Evolutionary conservation across 176 grass and related monocot genomes (phyloP), one percentile per base, ranked within the genome.

Genomic region (Lolium perenne): DNA sequence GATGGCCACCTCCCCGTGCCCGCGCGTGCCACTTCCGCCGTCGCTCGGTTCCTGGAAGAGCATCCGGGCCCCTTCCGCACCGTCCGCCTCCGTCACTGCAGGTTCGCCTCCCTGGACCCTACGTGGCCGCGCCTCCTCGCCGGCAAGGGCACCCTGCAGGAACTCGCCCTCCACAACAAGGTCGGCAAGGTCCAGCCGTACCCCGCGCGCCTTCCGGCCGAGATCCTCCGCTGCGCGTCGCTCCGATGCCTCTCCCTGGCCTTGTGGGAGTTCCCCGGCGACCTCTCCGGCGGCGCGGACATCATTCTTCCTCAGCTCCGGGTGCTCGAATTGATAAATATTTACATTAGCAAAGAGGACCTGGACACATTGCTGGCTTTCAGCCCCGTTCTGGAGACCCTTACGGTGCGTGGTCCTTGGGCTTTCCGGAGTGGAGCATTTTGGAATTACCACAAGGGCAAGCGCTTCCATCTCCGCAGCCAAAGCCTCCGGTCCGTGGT

Each of bases 281-380:
- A 46, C 8, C 8, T 57, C 54, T 26, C 63, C 32, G 25, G n/a
- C 56, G 70, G 57, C 8, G 13, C 16, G 2, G 48, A 5, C 22
- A 38, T 26, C 22, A 66, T 85, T 58, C 5, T 66, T 38, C 81
- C 82, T 12, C 56, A 67, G 10, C 87, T 89, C 5, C 17, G 25
- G 11, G 58, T 81, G 77, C 57, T 89, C 38, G 18, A 11, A 21
- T 35, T 89, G 11, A 5, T 12, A 43, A 3, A 18, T 43, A 71
- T n/a, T 49, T 2, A 2, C 68, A 17, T 81, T 4, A 10, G 9
- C 3, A 38, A 38, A 5, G 3, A 8, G 7, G 82, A 85, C 57
- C 58, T 89, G 9, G 57, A 76, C 7, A 16, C 13, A 58, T 18
- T 89, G 49, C 69, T 89, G 46, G 45, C 67, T 6, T 0, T 0